phyloP scores from a whole-genome alignment of 176 grass and related monocot species.

The Dactylis glomerata region DNA sequence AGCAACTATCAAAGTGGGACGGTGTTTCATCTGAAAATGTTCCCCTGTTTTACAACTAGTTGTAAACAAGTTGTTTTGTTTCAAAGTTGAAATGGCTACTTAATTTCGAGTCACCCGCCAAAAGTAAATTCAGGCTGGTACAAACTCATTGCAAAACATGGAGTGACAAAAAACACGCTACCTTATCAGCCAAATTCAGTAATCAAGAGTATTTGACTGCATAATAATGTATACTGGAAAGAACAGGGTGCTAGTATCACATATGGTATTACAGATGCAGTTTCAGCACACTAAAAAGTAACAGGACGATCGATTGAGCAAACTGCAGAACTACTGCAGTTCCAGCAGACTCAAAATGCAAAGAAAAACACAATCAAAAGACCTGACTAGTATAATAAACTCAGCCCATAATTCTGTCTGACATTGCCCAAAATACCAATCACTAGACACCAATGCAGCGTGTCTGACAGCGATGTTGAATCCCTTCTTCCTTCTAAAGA shows the following conservation, averaged over 20 bases:
- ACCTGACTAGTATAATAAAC: constrained; percentile 24
- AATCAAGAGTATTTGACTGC: neutral
- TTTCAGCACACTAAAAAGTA: constrained; percentile 10
- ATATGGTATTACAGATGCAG: constrained; percentile 11
- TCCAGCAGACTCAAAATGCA: constrained; percentile 22
- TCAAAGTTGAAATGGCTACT: neutral
- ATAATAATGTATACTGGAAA: neutral
- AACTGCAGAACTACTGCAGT: constrained; percentile 44
- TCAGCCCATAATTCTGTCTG: constrained; percentile 21
- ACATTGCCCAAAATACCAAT: constrained; percentile 21
- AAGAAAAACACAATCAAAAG: neutral
- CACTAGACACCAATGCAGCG: constrained; percentile 15
- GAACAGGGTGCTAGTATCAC: neutral
- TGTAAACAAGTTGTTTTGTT: neutral
- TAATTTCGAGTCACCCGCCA: neutral
- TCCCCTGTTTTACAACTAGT: neutral
- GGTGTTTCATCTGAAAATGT: neutral
- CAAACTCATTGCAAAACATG: neutral
- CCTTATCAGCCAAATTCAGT: neutral
- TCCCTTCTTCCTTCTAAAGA: constrained; percentile 6
- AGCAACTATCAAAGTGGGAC: neutral
- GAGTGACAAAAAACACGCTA: neutral
- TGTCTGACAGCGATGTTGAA: neutral
- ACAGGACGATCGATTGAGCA: constrained; percentile 5
- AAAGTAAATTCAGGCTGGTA: neutral